phyloP scores from a whole-genome alignment of 768 basidiomycete genomes.

The Termitomyces sp. region DNA sequence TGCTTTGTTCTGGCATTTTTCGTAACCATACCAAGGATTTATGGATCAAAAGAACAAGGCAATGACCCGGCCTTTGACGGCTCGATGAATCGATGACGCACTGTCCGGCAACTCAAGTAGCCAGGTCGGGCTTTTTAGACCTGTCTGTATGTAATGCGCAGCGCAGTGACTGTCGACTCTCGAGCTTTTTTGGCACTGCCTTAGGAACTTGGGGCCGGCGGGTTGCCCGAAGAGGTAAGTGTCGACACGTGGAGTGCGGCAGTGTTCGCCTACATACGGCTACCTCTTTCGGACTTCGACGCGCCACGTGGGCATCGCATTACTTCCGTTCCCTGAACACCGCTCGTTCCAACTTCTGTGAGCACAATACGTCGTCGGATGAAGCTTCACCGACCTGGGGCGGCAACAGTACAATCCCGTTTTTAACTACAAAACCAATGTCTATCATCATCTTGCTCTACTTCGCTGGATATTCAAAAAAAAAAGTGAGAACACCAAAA shows the following conservation, averaged over 20 bases:
- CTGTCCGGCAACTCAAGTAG: conserved; percentile 10
- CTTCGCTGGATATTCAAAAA: conserved; percentile 7
- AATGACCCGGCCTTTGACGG: conserved; percentile 7
- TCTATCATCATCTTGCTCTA: conserved; percentile 6
- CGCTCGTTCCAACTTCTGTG: conserved; percentile 21
- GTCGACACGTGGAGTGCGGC: conserved; percentile 16
- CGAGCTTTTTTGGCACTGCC: conserved; percentile 23
- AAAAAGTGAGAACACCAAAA: conserved; percentile 19
- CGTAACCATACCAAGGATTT: too few species aligned
- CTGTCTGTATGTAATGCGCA: too few species aligned
- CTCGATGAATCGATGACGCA: background rate
- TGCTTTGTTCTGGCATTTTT: too few species aligned
- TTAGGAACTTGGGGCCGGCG: conserved; percentile 24
- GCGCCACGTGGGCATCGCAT: conserved; percentile 25
- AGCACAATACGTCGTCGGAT: conserved; percentile 19
- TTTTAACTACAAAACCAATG: conserved; percentile 20
- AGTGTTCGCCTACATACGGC: conserved; percentile 15
- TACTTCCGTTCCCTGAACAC: conserved; percentile 25
- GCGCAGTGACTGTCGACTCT: too few species aligned
- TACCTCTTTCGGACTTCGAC: conserved; percentile 11
- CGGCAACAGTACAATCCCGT: conserved; percentile 23
- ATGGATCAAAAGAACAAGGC: background rate
- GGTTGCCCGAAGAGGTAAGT: conserved; percentile 20
- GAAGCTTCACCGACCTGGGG: conserved; percentile 12
- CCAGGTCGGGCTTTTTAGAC: too few species aligned